A percentile compares a stretch with the other conserved stretches of the same genome.
Conservation (phyloP, 2,329 filamentous ascomycete species). For the Penicillium sp. region DNA sequence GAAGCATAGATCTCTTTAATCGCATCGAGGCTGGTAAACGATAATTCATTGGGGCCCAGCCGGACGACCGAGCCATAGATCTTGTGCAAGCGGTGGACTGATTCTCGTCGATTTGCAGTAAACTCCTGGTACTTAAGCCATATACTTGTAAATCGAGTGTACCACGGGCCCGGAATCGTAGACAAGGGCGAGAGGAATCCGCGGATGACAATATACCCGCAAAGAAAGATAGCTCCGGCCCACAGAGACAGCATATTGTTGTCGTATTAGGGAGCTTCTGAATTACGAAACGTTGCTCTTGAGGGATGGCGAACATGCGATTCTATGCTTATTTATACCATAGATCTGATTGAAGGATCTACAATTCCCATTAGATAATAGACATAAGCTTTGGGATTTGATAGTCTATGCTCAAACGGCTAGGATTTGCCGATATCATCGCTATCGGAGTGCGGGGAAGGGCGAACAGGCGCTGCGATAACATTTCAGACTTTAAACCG, state of each 20-base stretch:
- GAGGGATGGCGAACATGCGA: not conserved
- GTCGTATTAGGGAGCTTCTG: not conserved
- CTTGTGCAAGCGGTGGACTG: constrained; percentile 23
- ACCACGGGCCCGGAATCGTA: constrained; percentile 25
- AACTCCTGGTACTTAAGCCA: constrained; percentile 29
- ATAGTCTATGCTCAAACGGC: not conserved
- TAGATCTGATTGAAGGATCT: not conserved
- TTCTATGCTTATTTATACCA: constrained; percentile 5
- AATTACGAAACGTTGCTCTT: not conserved
- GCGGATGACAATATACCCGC: constrained; percentile 8
- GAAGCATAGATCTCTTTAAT: constrained; percentile 28
- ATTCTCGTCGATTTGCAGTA: constrained; percentile 22
- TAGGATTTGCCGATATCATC: constrained; percentile 5
- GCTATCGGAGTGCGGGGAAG: constrained; percentile 14
- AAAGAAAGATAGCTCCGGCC: constrained; percentile 5
- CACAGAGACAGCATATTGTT: constrained; percentile 15
- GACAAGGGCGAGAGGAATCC: constrained; percentile 14
- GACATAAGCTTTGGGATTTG: not conserved
- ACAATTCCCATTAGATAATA: constrained; percentile 5
- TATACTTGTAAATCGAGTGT: constrained; percentile 23
- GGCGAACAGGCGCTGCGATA: constrained; percentile 6
- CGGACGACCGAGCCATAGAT: constrained; percentile 25
- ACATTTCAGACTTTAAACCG: constrained; percentile 1
- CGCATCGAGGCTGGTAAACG: constrained; percentile 23
- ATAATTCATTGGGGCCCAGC: constrained; percentile 26